phyloP scores from a whole-genome alignment of 2,329 filamentous ascomycete species.

The Aspergillus tamarii region DNA sequence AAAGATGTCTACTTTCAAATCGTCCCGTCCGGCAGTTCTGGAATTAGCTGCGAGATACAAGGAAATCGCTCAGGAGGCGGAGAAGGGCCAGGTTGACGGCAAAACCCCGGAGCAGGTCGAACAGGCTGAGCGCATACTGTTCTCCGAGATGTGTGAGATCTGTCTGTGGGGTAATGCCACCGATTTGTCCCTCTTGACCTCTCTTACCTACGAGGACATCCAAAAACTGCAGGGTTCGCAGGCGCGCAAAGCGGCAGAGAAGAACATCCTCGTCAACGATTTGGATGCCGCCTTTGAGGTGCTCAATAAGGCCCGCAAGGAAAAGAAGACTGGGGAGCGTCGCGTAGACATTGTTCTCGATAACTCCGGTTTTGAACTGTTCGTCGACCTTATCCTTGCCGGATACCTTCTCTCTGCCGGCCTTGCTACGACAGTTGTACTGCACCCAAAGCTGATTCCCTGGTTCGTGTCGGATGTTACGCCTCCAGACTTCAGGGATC shows the following conservation, averaged over 20 bases:
- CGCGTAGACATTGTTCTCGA: constrained; percentile 94
- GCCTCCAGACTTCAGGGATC: constrained; percentile 79
- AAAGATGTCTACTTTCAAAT: constrained; percentile 90
- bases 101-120: constrained; percentile 53
- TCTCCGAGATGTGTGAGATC: constrained; percentile 92
- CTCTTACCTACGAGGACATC: constrained; percentile 90
- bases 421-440: constrained; percentile 81
- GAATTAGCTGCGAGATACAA: constrained; percentile 81
- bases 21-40: constrained; percentile 81
- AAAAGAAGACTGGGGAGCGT: constrained; percentile 65
- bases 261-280: constrained; percentile 91
- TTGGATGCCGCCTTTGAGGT: constrained; percentile 71
- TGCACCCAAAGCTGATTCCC: constrained; percentile 92
- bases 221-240: constrained; percentile 92
- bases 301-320: constrained; percentile 66
- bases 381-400: constrained; percentile 88
- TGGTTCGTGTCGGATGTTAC: constrained; percentile 98
- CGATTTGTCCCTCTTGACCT: constrained; percentile 87
- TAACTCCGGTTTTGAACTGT: constrained; percentile 96
- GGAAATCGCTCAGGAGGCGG: constrained; percentile 70
- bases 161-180: constrained; percentile 98
- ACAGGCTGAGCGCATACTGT: constrained; percentile 75
- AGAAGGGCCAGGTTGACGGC: constrained; percentile 47
- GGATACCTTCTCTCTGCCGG: constrained; percentile 85
- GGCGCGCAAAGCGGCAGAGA: constrained; percentile 81